Conservation (phyloP, 805 yeast species). For the Yamadazyma paraphyllophila region DNA sequence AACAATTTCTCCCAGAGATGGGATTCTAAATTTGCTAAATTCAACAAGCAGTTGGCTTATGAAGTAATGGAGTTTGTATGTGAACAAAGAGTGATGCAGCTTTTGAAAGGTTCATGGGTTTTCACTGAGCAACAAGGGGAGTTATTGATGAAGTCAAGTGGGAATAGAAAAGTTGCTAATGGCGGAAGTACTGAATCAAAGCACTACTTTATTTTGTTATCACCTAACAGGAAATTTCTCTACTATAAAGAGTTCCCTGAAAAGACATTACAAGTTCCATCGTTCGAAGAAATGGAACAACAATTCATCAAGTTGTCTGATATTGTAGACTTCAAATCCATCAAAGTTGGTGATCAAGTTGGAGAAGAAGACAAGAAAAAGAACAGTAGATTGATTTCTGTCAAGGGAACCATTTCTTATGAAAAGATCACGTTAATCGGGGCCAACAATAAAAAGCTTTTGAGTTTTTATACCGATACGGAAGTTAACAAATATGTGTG, state of each 20-base stretch:
- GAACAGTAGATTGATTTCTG: slow-evolving; percentile 48
- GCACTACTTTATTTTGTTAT: slow-evolving; percentile 56
- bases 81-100: slow-evolving; percentile 69
- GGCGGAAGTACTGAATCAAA: slow-evolving; percentile 17
- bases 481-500: slow-evolving; percentile 66
- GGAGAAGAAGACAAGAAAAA: slow-evolving; percentile 43
- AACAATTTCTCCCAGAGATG: slow-evolving; percentile 39
- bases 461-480: slow-evolving; percentile 69
- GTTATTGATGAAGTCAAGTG: slow-evolving; percentile 15
- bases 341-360: slow-evolving; percentile 39
- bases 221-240: slow-evolving; percentile 63
- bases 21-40: slow-evolving; percentile 43
- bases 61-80: slow-evolving; percentile 71
- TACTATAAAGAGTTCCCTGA: slow-evolving; percentile 58
- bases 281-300: slow-evolving; percentile 56
- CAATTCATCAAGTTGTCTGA: slow-evolving; percentile 50
- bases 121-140: slow-evolving; percentile 56
- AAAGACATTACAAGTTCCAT: slow-evolving; percentile 49
- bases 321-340: slow-evolving; percentile 50
- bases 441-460: slow-evolving; percentile 39
- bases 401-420: slow-evolving; percentile 56
- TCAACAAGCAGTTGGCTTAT: slow-evolving; percentile 47
- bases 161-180: slow-evolving; percentile 5
- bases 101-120: slow-evolving; percentile 82
- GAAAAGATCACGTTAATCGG: slow-evolving; percentile 54